phyloP scores from a whole-genome alignment of 139 green algal species.

The Chlorella sp. region DNA sequence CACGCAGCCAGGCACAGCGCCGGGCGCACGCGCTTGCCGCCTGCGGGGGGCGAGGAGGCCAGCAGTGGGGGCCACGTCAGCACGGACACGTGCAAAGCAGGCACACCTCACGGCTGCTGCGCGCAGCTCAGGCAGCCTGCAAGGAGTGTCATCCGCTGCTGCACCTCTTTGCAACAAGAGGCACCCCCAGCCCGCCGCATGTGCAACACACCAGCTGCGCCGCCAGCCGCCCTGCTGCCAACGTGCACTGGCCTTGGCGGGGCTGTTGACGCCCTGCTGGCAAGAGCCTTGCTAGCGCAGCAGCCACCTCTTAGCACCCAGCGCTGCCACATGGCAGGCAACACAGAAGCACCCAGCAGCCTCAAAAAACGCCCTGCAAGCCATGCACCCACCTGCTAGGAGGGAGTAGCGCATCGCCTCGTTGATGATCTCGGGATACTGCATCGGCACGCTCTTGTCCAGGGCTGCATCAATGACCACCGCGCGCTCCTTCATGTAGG shows the following conservation, averaged over 20 bases:
- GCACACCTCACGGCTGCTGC: neutral
- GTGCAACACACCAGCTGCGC: neutral
- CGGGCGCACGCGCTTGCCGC: conserved; percentile 96
- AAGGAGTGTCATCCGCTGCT: neutral
- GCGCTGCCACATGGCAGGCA: neutral
- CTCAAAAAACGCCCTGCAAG: neutral
- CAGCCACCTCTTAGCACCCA: neutral
- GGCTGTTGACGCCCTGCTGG: no score
- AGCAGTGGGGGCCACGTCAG: neutral
- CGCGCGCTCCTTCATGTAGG: conserved; percentile 84
- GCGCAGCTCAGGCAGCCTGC: neutral
- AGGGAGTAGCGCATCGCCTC: conserved; percentile 89
- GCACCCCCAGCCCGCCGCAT: neutral
- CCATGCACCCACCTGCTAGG: conserved; percentile 29
- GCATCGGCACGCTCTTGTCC: conserved; percentile 77
- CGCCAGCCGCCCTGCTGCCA: neutral
- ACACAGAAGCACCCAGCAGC: neutral
- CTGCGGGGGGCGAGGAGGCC: conserved; percentile 92
- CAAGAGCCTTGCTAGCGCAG: neutral
- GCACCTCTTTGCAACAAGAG: neutral
- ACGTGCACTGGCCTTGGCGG: neutral
- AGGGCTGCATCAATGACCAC: conserved; percentile 83
- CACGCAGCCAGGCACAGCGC: conserved; percentile 95
- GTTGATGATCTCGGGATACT: conserved; percentile 91
- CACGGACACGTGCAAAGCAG: neutral